These are phyloP conservation scores for Pelargonium citronellum DNA, from an alignment of 441 rosid species.

Conservation along the genomic window DNA sequence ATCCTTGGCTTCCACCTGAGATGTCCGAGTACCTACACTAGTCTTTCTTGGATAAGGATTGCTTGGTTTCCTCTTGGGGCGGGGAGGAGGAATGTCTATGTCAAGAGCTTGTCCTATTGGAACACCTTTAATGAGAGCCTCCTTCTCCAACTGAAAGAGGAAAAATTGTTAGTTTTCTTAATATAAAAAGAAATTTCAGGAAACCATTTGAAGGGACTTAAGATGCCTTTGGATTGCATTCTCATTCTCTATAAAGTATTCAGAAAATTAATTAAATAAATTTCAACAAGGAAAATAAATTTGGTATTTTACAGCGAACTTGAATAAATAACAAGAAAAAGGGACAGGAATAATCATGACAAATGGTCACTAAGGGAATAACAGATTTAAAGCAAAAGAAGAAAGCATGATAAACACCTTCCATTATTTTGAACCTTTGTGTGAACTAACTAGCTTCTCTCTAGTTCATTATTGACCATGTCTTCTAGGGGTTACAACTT, in stretches of 20 bases:
- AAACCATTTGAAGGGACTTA: conserved; percentile 3
- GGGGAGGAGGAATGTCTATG: conserved; percentile 95
- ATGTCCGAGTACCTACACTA: conserved; percentile 35
- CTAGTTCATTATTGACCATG: not conserved
- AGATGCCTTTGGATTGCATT: not conserved
- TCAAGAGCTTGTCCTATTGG: conserved; percentile 68
- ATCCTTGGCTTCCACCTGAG: conserved; percentile 50
- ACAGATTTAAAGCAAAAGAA: not conserved
- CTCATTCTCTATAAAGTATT: not conserved
- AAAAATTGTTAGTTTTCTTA: conserved; percentile 14
- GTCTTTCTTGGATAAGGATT: conserved; percentile 93
- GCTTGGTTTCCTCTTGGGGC: conserved; percentile 90
- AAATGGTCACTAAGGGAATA: not conserved
- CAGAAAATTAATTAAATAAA: too few species aligned
- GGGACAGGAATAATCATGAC: not conserved
- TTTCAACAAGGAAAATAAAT: not conserved
- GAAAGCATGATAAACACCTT: not conserved
- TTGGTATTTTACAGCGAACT: not conserved
- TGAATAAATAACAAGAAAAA: not conserved
- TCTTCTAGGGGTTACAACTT: not conserved
- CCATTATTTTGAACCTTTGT: too few species aligned
- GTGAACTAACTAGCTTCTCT: too few species aligned
- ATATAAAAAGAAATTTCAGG: conserved; percentile 13
- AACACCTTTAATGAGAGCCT: conserved; percentile 79
- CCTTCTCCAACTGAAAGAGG: conserved; percentile 83